Percentiles rank a stretch among this genome's conserved stretches.
These are phyloP conservation scores for Blepharisma stoltei DNA, from an alignment of 73 alveolate genomes.

Conservation along the genomic window DNA sequence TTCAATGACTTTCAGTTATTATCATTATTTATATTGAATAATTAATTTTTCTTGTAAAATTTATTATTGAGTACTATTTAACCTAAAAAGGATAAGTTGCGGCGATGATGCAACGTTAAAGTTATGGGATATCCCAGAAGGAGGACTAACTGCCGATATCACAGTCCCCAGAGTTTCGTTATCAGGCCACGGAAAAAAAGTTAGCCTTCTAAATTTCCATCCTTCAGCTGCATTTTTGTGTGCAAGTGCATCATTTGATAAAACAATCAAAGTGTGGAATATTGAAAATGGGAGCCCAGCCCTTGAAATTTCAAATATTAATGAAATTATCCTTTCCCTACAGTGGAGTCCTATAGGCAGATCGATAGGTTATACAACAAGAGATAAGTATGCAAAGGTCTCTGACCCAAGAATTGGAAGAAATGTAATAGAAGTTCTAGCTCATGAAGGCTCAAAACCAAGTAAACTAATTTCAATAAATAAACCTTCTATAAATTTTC, in stretches of 20 bases:
- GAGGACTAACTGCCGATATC: slow-evolving; percentile 75
- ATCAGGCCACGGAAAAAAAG: slow-evolving; percentile 88
- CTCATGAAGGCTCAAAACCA: slow-evolving; percentile 90
- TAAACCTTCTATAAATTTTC: too few relatives aligned
- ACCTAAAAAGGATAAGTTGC: too few relatives aligned
- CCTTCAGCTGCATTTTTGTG: slow-evolving; percentile 74
- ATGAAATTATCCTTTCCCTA: slow-evolving; percentile 52
- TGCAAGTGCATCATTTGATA: slow-evolving; percentile 83
- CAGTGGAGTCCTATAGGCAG: slow-evolving; percentile 93
- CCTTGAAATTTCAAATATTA: slow-evolving; percentile 32
- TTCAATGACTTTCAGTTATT: slow-evolving; percentile 80
- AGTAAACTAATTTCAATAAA: too few relatives aligned
- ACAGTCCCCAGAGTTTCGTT: slow-evolving; percentile 70
- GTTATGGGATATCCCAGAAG: slow-evolving; percentile 90
- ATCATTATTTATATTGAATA: too few relatives aligned
- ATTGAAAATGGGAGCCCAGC: slow-evolving; percentile 56
- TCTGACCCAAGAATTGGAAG: slow-evolving; percentile 87
- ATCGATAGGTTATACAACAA: slow-evolving; percentile 72
- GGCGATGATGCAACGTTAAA: slow-evolving; percentile 85
- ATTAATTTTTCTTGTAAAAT: too few relatives aligned
- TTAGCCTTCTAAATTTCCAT: slow-evolving; percentile 72
- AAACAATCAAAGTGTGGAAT: slow-evolving; percentile 88
- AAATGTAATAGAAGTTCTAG: slow-evolving; percentile 43
- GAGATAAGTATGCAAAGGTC: slow-evolving; percentile 70
- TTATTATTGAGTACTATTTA: too few relatives aligned